Evolutionary conservation across 805 yeast genomes (phyloP).

Genomic region (Cyberlindnera galapagoensis): DNA sequence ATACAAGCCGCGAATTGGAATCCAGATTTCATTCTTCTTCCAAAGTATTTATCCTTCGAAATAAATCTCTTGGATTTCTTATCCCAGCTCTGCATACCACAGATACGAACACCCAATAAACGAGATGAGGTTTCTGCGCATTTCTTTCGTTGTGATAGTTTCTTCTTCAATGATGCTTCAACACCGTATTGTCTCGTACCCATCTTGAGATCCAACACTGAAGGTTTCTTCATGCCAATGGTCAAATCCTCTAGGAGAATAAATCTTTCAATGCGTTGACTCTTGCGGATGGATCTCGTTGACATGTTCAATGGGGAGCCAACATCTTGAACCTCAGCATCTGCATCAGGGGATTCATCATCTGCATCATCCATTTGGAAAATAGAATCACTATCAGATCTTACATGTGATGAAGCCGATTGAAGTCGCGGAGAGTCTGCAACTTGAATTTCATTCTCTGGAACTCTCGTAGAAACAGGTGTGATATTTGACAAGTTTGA

Average conservation of each 20-base stretch:
- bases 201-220: conserved; percentile 94
- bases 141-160: conserved; percentile 71
- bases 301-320: conserved; percentile 18
- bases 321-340: conserved; percentile 12
- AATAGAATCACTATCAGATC: conserved; percentile 28
- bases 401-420: conserved; percentile 4
- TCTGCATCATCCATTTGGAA: conserved; percentile 41
- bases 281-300: conserved; percentile 23
- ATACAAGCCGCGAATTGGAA: conserved; percentile 70
- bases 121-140: conserved; percentile 79
- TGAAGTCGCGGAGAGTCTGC: neutral
- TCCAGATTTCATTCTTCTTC: conserved; percentile 69
- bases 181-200: conserved; percentile 98
- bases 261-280: conserved; percentile 68
- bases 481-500: no score
- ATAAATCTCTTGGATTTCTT: conserved; percentile 38
- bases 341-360: conserved; percentile 10
- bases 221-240: conserved; percentile 72
- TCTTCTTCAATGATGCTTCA: conserved; percentile 73
- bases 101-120: conserved; percentile 80
- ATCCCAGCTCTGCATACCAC: conserved; percentile 92
- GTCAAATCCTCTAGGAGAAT: conserved; percentile 88
- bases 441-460: no score
- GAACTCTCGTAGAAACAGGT: no score
- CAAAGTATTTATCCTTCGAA: conserved; percentile 86